phyloP scores from a whole-genome alignment of 129 eudicot species.

The Tagetes patula region DNA sequence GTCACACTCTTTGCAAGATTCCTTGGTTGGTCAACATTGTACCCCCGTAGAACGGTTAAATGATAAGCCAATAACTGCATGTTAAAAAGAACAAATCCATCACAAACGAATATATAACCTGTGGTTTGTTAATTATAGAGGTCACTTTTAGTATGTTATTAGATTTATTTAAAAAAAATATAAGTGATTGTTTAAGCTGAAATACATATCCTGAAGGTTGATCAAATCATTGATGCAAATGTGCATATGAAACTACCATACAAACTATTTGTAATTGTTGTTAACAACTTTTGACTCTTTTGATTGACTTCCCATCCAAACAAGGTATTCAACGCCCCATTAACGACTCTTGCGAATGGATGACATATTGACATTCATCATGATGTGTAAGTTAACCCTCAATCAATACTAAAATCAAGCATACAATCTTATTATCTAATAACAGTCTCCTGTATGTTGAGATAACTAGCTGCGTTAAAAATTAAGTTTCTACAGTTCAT shows the following conservation, averaged over 20 bases:
- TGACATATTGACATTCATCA: background rate
- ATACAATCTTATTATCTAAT: background rate
- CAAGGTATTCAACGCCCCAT: background rate
- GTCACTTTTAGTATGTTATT: background rate
- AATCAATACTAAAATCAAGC: background rate
- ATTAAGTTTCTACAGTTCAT: background rate
- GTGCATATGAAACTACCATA: background rate
- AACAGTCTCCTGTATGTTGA: background rate
- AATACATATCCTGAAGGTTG: background rate
- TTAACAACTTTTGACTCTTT: background rate
- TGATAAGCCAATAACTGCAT: constrained; percentile 83
- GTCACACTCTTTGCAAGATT: constrained; percentile 91
- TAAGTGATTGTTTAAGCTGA: background rate
- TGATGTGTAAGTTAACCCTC: background rate
- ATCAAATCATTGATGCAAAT: background rate
- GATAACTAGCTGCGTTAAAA: background rate
- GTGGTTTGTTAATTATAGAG: background rate
- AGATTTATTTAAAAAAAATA: background rate
- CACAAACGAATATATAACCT: background rate
- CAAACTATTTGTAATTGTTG: background rate
- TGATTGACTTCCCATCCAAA: background rate
- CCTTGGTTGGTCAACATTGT: constrained; percentile 90
- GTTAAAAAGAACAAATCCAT: background rate
- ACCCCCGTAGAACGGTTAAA: constrained; percentile 69
- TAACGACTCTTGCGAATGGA: background rate